phyloP scores from a whole-genome alignment of 2,329 filamentous ascomycete species.

The Epicoccum sorghinum region DNA sequence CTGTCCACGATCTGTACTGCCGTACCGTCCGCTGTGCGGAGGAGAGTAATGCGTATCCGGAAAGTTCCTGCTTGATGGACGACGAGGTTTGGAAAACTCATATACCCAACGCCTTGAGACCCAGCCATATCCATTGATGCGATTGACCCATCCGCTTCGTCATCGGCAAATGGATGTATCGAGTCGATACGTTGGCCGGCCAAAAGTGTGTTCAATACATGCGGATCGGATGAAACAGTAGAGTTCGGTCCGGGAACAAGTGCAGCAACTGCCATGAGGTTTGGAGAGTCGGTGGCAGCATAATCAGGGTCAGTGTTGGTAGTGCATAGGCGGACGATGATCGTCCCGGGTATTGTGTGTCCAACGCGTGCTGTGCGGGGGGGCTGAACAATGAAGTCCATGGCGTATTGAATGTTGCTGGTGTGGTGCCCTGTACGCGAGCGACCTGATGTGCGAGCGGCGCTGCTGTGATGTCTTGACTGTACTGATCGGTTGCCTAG shows the following conservation, averaged over 20 bases:
- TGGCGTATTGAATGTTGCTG: slow-evolving; percentile 43
- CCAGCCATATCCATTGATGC: slow-evolving; percentile 47
- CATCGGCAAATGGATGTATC: slow-evolving; percentile 45
- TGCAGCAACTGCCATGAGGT: slow-evolving; percentile 42
- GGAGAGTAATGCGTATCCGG: slow-evolving; percentile 46
- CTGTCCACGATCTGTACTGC: slow-evolving; percentile 44
- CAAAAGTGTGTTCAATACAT: slow-evolving; percentile 38
- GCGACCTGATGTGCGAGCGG: slow-evolving; percentile 27
- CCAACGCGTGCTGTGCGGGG: slow-evolving; percentile 42
- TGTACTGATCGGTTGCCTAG: slow-evolving; percentile 40
- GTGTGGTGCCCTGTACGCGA: slow-evolving; percentile 34
- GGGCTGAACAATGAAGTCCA: slow-evolving; percentile 49
- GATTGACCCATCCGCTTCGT: slow-evolving; percentile 44
- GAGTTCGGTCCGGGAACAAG: slow-evolving; percentile 39
- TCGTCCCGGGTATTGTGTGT: slow-evolving; percentile 37
- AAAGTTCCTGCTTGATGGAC: slow-evolving; percentile 47
- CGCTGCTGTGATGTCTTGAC: slow-evolving; percentile 36
- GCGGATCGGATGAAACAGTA: slow-evolving; percentile 35
- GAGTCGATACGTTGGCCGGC: slow-evolving; percentile 42
- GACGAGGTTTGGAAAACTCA: slow-evolving; percentile 45
- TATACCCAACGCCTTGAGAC: slow-evolving; percentile 45
- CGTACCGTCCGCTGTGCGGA: slow-evolving; percentile 38
- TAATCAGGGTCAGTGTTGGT: slow-evolving; percentile 40
- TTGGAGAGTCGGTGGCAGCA: slow-evolving; percentile 40
- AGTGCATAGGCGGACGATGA: slow-evolving; percentile 44